Evolutionary conservation across 345 rosid species (phyloP).

Genomic region (Citrus medica): DNA sequence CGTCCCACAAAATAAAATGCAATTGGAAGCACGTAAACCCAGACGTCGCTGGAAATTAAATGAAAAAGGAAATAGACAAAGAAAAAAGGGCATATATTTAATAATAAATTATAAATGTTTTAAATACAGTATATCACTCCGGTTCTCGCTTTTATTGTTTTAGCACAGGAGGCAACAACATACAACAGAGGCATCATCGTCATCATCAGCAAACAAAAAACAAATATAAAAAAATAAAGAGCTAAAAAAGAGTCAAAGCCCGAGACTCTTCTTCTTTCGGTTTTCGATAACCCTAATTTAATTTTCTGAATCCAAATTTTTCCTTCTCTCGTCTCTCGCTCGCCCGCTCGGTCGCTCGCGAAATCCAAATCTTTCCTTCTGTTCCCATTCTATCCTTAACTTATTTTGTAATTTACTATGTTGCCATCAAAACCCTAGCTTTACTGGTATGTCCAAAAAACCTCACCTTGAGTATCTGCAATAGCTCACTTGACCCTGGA

Average conservation of each 20-base stretch:
- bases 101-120: background rate
- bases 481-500: conserved; percentile 8
- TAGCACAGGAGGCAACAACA: conserved; percentile 13
- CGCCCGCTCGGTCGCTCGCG: background rate
- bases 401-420: conserved; percentile 23
- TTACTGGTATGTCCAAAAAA: conserved; percentile 4
- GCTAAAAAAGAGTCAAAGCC: conserved; percentile 44
- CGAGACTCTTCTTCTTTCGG: conserved; percentile 27
- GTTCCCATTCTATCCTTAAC: conserved; percentile 7
- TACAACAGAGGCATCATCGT: conserved; percentile 17
- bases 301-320: conserved; percentile 18
- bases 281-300: conserved; percentile 7
- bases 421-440: conserved; percentile 57
- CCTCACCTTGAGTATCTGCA: conserved; percentile 1
- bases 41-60: background rate
- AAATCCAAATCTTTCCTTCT: background rate
- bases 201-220: conserved; percentile 21
- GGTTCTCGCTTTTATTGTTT: conserved; percentile 7
- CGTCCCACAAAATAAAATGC: background rate
- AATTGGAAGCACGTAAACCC: background rate
- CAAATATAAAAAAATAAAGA: no score
- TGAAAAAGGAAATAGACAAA: background rate
- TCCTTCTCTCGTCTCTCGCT: background rate
- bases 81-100: background rate
- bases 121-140: conserved; percentile 14